Base-by-base conservation (phyloP, 371 early-diverging fungal genomes). In the Syncephalis plumigaleata region DNA sequence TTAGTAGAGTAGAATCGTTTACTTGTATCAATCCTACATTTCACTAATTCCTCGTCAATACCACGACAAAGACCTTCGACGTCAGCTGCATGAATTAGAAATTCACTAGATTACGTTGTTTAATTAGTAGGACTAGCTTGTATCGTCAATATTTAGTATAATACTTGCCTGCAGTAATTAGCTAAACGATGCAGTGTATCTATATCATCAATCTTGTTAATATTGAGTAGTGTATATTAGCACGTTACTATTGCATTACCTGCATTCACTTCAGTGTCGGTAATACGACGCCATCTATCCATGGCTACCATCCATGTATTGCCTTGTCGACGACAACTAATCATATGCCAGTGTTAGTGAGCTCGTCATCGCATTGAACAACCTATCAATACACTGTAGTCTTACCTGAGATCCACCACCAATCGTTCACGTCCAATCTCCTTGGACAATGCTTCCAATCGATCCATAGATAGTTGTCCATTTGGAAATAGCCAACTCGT, bases 41-140 rank as follows among this genome's bases (percentile, higher is more conserved):
- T 54, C 3, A 96, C 92, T 9, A 97, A 76, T 4, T 79, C 79
- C 49, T 73, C 63, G 55, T 97, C 97, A 49, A 97, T 86, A 2
- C 97, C 97, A 31, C 78, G 68, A 60, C 91, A 91, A 38, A 93
- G 64, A 4, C 97, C 97, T 60, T 97, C 97, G 17, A 97, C 95
- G 63, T 97, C 93, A 2, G 95, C 92, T 0, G 97, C 97, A 62
- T 97, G 97, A 22, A 97, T 77, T 39, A 97, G 61, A 53, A 97
- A 90, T 65, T 97, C 97, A 51, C 86, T 81, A 56, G 25, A 20
- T 17, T 39, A 26, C 22, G 5, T n/a, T 17, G 37, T 21, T 36
- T 9, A 21, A 27, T 20, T 17, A 27, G 2, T 15, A 17, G 46
- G 15, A 31, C 13, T 38, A 16, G 26, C 11, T 36, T n/a, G 43